phyloP scores from a whole-genome alignment of 2,329 filamentous ascomycete species.

The Aureobasidium sp. region DNA sequence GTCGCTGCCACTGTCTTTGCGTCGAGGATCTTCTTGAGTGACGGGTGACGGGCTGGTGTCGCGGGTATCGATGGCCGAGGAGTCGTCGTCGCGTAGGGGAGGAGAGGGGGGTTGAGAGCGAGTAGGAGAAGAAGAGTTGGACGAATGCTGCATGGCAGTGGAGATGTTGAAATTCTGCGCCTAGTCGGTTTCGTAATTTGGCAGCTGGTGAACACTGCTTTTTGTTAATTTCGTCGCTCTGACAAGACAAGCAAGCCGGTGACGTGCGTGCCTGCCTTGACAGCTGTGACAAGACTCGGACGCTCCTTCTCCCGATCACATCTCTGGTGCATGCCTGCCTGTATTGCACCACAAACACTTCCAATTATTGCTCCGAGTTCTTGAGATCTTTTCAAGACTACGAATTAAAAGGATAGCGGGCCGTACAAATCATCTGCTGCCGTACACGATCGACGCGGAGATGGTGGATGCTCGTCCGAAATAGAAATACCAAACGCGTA shows the following conservation, averaged over 20 bases:
- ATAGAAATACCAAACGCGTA: conserved; percentile 1
- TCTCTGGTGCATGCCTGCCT: background rate
- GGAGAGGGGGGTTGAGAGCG: background rate
- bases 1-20: background rate
- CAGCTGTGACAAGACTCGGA: background rate
- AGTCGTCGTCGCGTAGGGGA: background rate
- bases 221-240: conserved; percentile 1
- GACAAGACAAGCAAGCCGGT: background rate
- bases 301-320: background rate
- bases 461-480: background rate
- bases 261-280: background rate
- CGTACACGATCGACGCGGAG: background rate
- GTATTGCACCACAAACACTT: background rate
- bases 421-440: too few relatives aligned
- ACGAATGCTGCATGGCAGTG: conserved; percentile 1
- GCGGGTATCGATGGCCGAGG: background rate
- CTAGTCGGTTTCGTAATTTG: conserved; percentile 6
- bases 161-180: background rate
- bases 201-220: conserved; percentile 9
- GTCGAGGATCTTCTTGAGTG: background rate
- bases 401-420: background rate
- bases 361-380: background rate
- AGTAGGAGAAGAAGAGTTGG: background rate
- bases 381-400: background rate
- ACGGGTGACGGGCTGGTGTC: background rate